Percentiles rank a stretch among this genome's conserved stretches.
phyloP scores from a whole-genome alignment of 495 filamentous ascomycete genomes.

The Amniculicola lignicola region DNA sequence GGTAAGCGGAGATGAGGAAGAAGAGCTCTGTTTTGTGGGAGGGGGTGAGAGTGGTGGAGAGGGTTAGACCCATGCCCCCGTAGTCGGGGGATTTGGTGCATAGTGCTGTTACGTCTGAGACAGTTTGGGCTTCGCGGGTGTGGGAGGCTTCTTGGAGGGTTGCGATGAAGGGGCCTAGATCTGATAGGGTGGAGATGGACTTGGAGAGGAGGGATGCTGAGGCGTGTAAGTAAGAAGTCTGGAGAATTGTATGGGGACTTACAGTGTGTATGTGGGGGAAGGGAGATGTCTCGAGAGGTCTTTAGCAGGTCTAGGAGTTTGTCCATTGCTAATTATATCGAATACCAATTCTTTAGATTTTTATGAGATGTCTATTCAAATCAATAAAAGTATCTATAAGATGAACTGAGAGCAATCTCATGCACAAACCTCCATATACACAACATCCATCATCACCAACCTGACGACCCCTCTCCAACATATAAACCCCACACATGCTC shows the following conservation, averaged over 20 bases:
- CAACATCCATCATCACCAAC: no score
- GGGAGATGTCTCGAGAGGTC: neutral
- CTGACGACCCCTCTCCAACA: no score
- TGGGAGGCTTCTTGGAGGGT: neutral
- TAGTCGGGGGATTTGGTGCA: conserved; percentile 24
- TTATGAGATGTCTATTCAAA: no score
- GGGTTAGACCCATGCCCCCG: conserved; percentile 30
- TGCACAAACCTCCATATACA: no score
- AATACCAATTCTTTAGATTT: no score
- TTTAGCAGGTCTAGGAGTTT: conserved; percentile 3
- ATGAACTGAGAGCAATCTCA: no score
- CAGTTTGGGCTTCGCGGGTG: conserved; percentile 7
- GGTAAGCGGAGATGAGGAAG: conserved; percentile 39
- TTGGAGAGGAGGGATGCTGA: neutral
- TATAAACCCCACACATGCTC: no score
- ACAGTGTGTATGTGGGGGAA: neutral
- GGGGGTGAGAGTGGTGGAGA: neutral
- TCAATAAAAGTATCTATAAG: no score
- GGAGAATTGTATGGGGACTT: neutral
- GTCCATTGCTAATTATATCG: no score
- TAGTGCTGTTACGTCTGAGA: conserved; percentile 1
- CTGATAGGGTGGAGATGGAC: neutral
- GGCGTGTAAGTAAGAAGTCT: neutral
- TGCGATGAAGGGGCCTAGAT: neutral
- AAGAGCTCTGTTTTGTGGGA: conserved; percentile 32